These are phyloP conservation scores for Naganishia antarctica DNA, from an alignment of 768 basidiomycete genomes.

Conservation along the genomic window DNA sequence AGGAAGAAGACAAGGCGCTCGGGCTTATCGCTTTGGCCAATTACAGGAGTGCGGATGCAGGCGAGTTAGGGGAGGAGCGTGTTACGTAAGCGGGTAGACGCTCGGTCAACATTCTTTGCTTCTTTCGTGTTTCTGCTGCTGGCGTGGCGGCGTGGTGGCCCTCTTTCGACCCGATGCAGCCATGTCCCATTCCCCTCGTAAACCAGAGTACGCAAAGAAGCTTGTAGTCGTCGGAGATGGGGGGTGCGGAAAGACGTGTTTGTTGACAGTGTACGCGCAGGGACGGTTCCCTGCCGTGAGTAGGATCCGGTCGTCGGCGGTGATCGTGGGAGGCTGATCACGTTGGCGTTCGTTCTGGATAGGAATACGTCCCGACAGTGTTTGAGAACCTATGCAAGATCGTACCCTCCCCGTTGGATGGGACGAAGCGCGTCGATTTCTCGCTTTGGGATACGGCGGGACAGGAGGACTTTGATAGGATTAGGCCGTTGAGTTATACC, in stretches of 20 bases:
- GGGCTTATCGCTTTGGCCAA: constrained; percentile 20
- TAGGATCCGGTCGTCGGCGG: constrained; percentile 5
- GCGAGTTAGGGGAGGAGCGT: not conserved
- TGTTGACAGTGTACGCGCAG: constrained; percentile 94
- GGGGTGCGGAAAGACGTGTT: constrained; percentile 93
- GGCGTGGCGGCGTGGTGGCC: too few species aligned
- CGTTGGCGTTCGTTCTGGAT: not conserved
- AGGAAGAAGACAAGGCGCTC: not conserved
- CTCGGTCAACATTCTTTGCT: too few species aligned
- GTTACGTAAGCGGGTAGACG: not conserved
- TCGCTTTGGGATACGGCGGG: constrained; percentile 99
- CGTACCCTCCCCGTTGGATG: constrained; percentile 70
- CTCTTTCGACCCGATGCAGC: too few species aligned
- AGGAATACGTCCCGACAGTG: constrained; percentile 99
- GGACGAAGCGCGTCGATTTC: constrained; percentile 96
- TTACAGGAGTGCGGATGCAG: not conserved
- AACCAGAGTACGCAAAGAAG: not conserved
- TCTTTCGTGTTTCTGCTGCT: too few species aligned
- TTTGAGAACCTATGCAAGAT: constrained; percentile 99
- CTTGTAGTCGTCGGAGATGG: constrained; percentile 58
- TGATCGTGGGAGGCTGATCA: too few species aligned
- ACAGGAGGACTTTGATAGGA: constrained; percentile 97
- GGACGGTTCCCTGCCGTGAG: constrained; percentile 89
- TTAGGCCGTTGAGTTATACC: constrained; percentile 93
- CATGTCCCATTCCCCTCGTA: not conserved